These are phyloP conservation scores for Multifurca ochricompacta DNA, from an alignment of 768 basidiomycete species.

Conservation along the genomic window DNA sequence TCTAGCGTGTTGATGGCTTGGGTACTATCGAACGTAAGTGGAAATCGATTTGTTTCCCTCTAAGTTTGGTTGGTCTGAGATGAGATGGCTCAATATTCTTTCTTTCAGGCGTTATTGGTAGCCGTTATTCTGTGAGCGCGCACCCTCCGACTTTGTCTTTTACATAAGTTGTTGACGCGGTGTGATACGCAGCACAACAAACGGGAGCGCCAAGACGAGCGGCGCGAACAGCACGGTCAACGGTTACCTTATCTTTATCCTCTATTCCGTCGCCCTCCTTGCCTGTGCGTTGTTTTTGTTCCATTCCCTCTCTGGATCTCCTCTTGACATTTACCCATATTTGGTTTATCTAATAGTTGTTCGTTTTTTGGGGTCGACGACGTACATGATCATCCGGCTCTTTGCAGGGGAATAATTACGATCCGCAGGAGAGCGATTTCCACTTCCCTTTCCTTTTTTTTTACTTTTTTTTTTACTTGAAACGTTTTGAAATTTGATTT, in stretches of 20 bases:
- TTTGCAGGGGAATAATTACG: slow-evolving; percentile 90
- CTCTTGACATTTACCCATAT: not conserved
- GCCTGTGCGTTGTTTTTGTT: slow-evolving; percentile 54
- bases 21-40: slow-evolving; percentile 76
- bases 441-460: too few relatives aligned
- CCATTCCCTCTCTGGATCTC: not conserved
- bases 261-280: slow-evolving; percentile 83
- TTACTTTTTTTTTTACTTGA: too few relatives aligned
- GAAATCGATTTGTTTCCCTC: not conserved
- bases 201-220: slow-evolving; percentile 39
- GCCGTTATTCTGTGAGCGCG: slow-evolving; percentile 61
- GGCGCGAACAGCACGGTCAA: slow-evolving; percentile 52
- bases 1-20: slow-evolving; percentile 70
- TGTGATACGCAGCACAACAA: slow-evolving; percentile 33
- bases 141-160: not conserved
- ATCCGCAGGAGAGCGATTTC: too few relatives aligned
- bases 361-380: slow-evolving; percentile 74
- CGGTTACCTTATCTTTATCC: slow-evolving; percentile 83
- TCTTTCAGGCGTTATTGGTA: slow-evolving; percentile 53
- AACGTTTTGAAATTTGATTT: too few relatives aligned
- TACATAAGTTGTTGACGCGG: not conserved
- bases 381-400: slow-evolving; percentile 77
- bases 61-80: slow-evolving; percentile 4
- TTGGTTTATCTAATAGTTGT: slow-evolving; percentile 43
- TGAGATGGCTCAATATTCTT: slow-evolving; percentile 3